Conservation (phyloP, 306 rosid species). For the Oemleria cerasiformis region DNA sequence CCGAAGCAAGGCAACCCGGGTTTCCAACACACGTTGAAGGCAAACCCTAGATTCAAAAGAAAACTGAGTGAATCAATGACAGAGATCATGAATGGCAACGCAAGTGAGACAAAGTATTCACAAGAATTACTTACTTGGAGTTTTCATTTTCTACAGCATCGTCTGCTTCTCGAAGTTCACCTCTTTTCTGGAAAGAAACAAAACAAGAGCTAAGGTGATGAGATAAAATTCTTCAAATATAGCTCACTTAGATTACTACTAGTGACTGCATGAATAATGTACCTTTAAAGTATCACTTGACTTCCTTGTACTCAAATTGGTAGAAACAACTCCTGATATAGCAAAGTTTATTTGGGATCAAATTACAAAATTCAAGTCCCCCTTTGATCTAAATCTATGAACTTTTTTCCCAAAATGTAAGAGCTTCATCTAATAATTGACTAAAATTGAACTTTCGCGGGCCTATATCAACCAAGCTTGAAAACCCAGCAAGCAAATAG, state of each 20-base stretch:
- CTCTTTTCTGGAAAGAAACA: constrained; percentile 39
- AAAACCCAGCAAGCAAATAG: neutral
- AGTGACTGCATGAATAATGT: neutral
- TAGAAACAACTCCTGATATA: constrained; percentile 9
- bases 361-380: constrained; percentile 1
- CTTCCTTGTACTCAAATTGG: constrained; percentile 13
- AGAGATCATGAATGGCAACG: neutral
- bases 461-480: neutral
- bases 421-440: neutral
- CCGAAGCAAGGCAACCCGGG: constrained; percentile 47
- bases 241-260: neutral
- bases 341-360: neutral
- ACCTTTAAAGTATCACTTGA: constrained; percentile 14
- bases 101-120: neutral
- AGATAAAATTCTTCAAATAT: neutral
- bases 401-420: neutral
- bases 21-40: constrained; percentile 51
- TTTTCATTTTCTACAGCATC: constrained; percentile 40
- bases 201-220: constrained; percentile 14
- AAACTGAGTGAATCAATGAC: constrained; percentile 26
- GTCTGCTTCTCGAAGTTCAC: constrained; percentile 28
- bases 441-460: neutral
- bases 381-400: neutral
- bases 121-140: constrained; percentile 49
- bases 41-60: constrained; percentile 34